Evolutionary conservation across 2,329 filamentous ascomycete species (phyloP).

Genomic region (Fusarium paranaense): DNA sequence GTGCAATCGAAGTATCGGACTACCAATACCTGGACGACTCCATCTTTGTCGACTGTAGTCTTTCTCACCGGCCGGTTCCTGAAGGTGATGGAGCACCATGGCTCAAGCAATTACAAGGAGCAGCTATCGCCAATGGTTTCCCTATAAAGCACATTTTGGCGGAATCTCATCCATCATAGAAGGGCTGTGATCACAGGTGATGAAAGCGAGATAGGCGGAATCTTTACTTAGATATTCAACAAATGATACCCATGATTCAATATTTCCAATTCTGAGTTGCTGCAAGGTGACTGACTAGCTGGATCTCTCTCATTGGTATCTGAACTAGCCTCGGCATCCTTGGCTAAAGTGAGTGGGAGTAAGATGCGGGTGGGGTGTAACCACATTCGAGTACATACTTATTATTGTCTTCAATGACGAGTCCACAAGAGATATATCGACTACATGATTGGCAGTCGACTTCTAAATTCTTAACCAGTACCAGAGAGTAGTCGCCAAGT

Average conservation of each 20-base stretch:
- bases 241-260: constrained; percentile 43
- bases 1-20: constrained; percentile 45
- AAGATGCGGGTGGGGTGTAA: neutral
- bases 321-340: neutral
- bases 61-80: constrained; percentile 48
- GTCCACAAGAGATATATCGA: too few relatives aligned
- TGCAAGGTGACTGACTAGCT: neutral
- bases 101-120: constrained; percentile 47
- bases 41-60: constrained; percentile 49
- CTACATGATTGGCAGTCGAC: too few relatives aligned
- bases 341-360: neutral
- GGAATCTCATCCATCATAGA: constrained; percentile 12
- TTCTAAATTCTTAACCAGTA: too few relatives aligned
- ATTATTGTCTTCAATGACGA: too few relatives aligned
- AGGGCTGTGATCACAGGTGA: neutral
- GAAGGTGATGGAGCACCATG: constrained; percentile 42
- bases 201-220: neutral
- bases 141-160: constrained; percentile 40
- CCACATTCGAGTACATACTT: neutral
- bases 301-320: neutral
- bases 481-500: neutral
- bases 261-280: neutral
- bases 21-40: constrained; percentile 50
- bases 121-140: constrained; percentile 50
- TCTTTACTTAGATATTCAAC: constrained; percentile 16